A percentile compares a stretch with the other conserved stretches of the same genome.
Conservation (phyloP, 2,329 filamentous ascomycete species). For the Ambrosiella cleistominuta region DNA sequence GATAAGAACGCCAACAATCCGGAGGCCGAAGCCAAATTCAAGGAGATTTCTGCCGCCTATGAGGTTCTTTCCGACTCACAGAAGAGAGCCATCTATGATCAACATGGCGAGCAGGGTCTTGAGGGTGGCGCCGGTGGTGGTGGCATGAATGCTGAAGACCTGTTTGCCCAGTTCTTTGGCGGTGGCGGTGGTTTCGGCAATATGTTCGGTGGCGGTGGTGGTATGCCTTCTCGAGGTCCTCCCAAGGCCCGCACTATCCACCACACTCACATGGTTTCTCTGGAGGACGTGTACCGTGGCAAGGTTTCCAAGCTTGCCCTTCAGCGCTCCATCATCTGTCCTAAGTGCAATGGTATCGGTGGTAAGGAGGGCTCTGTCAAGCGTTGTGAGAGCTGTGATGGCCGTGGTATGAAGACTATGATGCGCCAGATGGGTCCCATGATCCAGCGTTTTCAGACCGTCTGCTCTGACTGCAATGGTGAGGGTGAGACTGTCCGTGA, state of each 20-base stretch:
- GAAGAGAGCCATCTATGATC: constrained; percentile 84
- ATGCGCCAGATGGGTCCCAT: constrained; percentile 99
- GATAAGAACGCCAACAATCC: constrained; percentile 96
- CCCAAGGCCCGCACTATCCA: constrained; percentile 86
- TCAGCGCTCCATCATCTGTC: constrained; percentile 93
- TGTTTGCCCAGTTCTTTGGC: constrained; percentile 95
- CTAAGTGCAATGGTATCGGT: constrained; percentile 82
- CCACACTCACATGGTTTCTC: constrained; percentile 93
- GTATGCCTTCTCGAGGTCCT: constrained; percentile 65
- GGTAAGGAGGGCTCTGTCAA: constrained; percentile 97
- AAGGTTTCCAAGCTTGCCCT: constrained; percentile 95
- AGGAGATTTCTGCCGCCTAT: constrained; percentile 90
- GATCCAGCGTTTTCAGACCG: constrained; percentile 99
- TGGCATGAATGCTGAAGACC: constrained; percentile 88
- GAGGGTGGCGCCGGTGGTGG: constrained; percentile 49
- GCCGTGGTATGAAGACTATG: constrained; percentile 98
- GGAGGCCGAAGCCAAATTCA: constrained; percentile 91
- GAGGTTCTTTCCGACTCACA: constrained; percentile 84
- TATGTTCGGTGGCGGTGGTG: constrained; percentile 62
- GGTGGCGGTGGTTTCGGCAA: constrained; percentile 39
- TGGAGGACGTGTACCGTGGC: constrained; percentile 95
- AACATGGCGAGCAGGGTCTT: constrained; percentile 92
- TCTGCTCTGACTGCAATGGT: constrained; percentile 94
- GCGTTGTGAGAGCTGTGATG: constrained; percentile 78
- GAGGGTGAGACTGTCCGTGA: constrained; percentile 95